Evolutionary conservation across 1,284 basidiomycete species (phyloP), one percentile per base, ranked within the genome.

Genomic region (Cronartium ribicola): DNA sequence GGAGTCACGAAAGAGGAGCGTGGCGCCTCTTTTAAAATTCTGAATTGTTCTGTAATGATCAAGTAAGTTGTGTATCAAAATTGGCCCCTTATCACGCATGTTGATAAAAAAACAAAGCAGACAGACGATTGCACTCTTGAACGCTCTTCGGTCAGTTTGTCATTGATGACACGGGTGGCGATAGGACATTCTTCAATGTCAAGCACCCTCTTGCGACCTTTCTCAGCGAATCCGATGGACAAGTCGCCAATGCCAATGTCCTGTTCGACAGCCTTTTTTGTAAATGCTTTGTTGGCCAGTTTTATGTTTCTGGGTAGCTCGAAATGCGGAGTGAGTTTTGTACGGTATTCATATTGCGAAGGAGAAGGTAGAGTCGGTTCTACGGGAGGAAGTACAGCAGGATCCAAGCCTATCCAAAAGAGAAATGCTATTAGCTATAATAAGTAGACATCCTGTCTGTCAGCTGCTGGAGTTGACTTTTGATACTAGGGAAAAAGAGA

Each of bases 121-220:
- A 83, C 87, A 70, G 78, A 93, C 90, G 87, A 85, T 79, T 87
- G 84, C 65, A 95, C 88, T 61, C 87, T 84, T 44, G 87, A 84
- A 22, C 92, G 84, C 67, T 90, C 86, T 1, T 83, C 83, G 0
- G 83, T 83, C 60, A 93, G 83, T 3, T 88, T 87, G 60, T 86
- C 82, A 79, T 96, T 95, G 73, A 98, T 85, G 1, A 90, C 86
- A 0, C 87, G 84, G 0, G 94, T 94, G 0, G 92, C 93, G 66
- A 98, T 95, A 0, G 92, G 90, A 80, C 95, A 98, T 82, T 97
- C 95, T 88, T 92, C 95, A 76, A 98, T 98, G 80, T 98, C 95
- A 82, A 98, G 83, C 7, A 92, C 89, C 22, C 86, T 85, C 65
- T 88, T 86, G 51, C 86, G 88, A 0, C 91, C 91, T 48, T 89